These are phyloP conservation scores for Strobilomyces echinocephalus DNA, from an alignment of 768 basidiomycete genomes.

Conservation along the genomic window DNA sequence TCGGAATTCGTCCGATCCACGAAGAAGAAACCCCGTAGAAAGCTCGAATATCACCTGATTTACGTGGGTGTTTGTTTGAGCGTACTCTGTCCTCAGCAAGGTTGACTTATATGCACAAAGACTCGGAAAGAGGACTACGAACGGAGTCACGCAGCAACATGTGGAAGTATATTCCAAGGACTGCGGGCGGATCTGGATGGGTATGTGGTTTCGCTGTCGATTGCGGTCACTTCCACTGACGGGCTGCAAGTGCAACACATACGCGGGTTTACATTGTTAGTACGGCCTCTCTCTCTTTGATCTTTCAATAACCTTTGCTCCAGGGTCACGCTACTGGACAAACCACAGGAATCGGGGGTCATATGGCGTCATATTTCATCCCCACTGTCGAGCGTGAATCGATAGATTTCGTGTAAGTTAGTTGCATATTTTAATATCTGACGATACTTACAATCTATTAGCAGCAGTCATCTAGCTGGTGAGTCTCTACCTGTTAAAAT, in stretches of 20 bases:
- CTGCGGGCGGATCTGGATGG: not conserved
- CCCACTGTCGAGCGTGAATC: slow-evolving; percentile 1
- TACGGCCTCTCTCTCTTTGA: not conserved
- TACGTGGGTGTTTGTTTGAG: slow-evolving; percentile 37
- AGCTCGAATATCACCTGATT: slow-evolving; percentile 75
- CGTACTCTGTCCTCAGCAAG: not conserved
- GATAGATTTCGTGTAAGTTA: not conserved
- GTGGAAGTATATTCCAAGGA: not conserved
- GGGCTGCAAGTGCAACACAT: not conserved
- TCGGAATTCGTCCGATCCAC: slow-evolving; percentile 70
- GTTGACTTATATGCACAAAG: slow-evolving; percentile 35
- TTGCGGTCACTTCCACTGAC: not conserved
- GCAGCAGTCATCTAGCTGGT: slow-evolving; percentile 59
- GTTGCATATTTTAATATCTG: too few relatives aligned
- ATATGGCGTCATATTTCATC: not conserved
- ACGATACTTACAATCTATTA: slow-evolving; percentile 23
- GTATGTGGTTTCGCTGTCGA: not conserved
- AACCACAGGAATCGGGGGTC: not conserved
- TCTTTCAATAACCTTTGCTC: not conserved
- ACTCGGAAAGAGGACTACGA: slow-evolving; percentile 24
- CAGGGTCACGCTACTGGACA: slow-evolving; percentile 22
- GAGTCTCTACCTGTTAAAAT: slow-evolving; percentile 16
- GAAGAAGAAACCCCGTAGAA: slow-evolving; percentile 42
- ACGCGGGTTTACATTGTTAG: not conserved
- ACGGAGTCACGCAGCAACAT: slow-evolving; percentile 7